phyloP scores from a whole-genome alignment of 805 yeast genomes.

The Komagataella kurtzmanii region DNA sequence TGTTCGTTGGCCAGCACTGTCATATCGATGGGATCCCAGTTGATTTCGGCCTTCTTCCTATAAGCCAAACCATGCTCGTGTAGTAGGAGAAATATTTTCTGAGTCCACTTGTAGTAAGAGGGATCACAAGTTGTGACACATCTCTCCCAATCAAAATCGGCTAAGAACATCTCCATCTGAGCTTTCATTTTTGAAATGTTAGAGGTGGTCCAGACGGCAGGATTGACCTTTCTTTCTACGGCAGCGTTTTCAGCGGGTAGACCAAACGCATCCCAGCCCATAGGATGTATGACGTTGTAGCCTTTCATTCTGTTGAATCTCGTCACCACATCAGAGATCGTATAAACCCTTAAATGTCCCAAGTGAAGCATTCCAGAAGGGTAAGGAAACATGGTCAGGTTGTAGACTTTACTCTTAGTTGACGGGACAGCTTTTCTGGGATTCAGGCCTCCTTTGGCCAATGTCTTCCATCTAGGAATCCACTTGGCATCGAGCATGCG shows the following conservation, averaged over 20 bases:
- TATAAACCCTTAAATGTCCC: slow-evolving; percentile 90
- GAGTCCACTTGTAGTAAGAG: slow-evolving; percentile 88
- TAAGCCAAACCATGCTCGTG: slow-evolving; percentile 75
- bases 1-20: slow-evolving; percentile 96
- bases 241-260: slow-evolving; percentile 98
- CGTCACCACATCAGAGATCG: slow-evolving; percentile 76
- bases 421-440: slow-evolving; percentile 12
- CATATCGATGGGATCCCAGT: slow-evolving; percentile 95
- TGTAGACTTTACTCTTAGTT: slow-evolving; percentile 29
- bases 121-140: slow-evolving; percentile 81
- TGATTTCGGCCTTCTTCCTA: slow-evolving; percentile 74
- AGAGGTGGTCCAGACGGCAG: slow-evolving; percentile 68
- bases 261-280: slow-evolving; percentile 99
- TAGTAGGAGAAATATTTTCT: slow-evolving; percentile 64
- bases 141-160: slow-evolving; percentile 88
- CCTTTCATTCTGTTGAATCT: slow-evolving; percentile 72
- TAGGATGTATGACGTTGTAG: slow-evolving; percentile 74
- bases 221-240: slow-evolving; percentile 66
- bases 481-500: slow-evolving; percentile 36
- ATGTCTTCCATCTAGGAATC: slow-evolving; percentile 30
- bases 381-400: slow-evolving; percentile 87
- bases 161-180: slow-evolving; percentile 68
- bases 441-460: slow-evolving; percentile 13
- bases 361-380: slow-evolving; percentile 90
- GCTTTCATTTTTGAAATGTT: slow-evolving; percentile 80